Base-by-base conservation (phyloP, 192 early-diverging fungal species). In the Lobosporangium transversale region DNA sequence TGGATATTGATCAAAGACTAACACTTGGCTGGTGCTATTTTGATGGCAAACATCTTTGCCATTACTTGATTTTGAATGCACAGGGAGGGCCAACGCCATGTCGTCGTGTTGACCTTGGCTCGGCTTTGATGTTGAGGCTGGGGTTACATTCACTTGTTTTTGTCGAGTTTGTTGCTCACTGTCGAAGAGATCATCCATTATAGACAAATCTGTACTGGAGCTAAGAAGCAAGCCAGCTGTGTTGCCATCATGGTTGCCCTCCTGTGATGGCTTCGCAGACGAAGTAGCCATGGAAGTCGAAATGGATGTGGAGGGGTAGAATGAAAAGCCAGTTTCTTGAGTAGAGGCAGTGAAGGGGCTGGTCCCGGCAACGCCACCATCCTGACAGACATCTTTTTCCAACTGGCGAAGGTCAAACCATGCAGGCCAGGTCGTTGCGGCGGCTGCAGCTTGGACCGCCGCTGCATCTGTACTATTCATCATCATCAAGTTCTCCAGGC, bases 351-450 rank as follows among this genome's bases (percentile, higher is more conserved):
- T n/a, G 58, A 71, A 71, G 2, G 52, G 53, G 7, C 60, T 58
- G 21, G 44, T 43, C 27, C 56, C 60, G 14, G 51, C 55, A 1
- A 31, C 26, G 8, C 42, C 31, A 2, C 59, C 58, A 26, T 51
- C 55, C 5, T 76, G 64, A 44, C 73, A 67, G 4, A 76, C 48
- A 53, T 76, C 73, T 37, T 62, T 66, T 26, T 76, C 73, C 17
- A 76, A 45, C 59, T 76, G 73, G 30, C 36, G 35, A 6, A 76
- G 45, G 51, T 76, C 73, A 27, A 76, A 76, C 73, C 73, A 76
- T 58, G 65, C 58, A n/a, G 73, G 73, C 73, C 73, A 76, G 2
- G 64, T 53, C 7, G 69, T 49, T 3, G 63, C 33, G 2, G 73
- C 73, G 6, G 73, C 65, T 1, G 73, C 64, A n/a, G n/a, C n/a